Base-by-base conservation (phyloP, 768 basidiomycete species). In the Kwoniella botswanensis region DNA sequence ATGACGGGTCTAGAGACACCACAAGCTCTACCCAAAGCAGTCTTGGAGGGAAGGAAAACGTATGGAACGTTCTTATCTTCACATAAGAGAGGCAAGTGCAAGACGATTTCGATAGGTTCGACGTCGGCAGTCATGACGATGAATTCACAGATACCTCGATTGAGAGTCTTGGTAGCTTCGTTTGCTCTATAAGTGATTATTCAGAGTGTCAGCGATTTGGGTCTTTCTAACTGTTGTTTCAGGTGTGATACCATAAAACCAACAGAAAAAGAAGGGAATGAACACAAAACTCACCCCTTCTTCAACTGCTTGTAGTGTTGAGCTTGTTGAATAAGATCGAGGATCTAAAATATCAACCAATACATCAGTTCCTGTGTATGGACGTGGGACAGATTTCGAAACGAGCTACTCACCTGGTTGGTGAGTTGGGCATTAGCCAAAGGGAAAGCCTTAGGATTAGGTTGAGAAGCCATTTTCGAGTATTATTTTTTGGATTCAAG, bases 11-110 rank as follows among this genome's bases (percentile, higher is more conserved):
- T 87, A 42, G 93, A 91, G 55, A 99, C 96, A 70, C 95, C 93
- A 85, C 95, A 98, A 44, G 96, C 95, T 63, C 96, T 90, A 35
- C 95, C 97, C 43, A 99, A 88, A 22, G 96, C 94, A 66, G 94
- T 94, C 86, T 98, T 98, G 68, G 91, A 92, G 29, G 92, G 93
- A 58, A 99, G 87, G 85, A 98, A 98, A 79, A 98, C 87, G 85
- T 98, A 99, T 7, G 93, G 92, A 60, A 96, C 94, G 86, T 96
- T 97, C 93, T 99, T 99, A 86, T 99, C 97, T 84, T 99, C 97
- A 82, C 97, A 99, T 29, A 99, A 88, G 71, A 99, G 87, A 46
- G 97, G 97, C 41, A 99, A 90, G 85, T 99, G 97, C 73, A 99
- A 89, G 65, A 99, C 86, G 84, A 99, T 99, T 84, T 98, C 97